Percentiles rank a stretch among this genome's conserved stretches.
phyloP scores from a whole-genome alignment of 441 rosid genomes.

The Adansonia gregorii region DNA sequence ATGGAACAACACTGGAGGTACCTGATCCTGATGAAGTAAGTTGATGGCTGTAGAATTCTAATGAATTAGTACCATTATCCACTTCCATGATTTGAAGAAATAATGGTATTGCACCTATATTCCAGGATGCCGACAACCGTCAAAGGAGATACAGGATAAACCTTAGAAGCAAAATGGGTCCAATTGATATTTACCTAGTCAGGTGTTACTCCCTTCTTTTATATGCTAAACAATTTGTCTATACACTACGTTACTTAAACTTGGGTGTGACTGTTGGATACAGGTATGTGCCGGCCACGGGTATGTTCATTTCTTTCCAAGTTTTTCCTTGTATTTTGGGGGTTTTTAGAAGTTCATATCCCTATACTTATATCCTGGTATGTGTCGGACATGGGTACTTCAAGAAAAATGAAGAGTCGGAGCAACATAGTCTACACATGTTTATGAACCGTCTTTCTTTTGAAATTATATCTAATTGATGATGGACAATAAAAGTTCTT shows the following conservation, averaged over 20 bases:
- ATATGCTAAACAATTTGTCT: constrained; percentile 1
- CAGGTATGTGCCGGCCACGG: no score
- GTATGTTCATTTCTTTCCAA: no score
- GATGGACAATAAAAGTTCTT: constrained; percentile 3
- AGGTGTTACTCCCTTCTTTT: constrained; percentile 51
- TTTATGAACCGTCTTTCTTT: constrained; percentile 22
- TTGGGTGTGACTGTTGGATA: no score
- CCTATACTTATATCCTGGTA: no score
- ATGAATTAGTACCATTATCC: neutral
- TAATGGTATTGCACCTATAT: constrained; percentile 35
- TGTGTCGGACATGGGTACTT: no score
- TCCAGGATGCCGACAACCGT: constrained; percentile 74
- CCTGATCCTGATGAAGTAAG: constrained; percentile 97
- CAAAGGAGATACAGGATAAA: constrained; percentile 94
- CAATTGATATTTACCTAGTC: constrained; percentile 91
- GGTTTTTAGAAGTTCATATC: no score
- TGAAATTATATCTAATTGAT: constrained; percentile 19
- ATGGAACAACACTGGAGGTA: constrained; percentile 97
- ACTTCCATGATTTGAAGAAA: constrained; percentile 32
- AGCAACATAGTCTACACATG: neutral
- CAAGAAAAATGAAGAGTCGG: no score
- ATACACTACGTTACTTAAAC: neutral
- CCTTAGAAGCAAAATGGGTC: constrained; percentile 97
- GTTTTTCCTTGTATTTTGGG: no score
- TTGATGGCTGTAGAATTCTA: constrained; percentile 20